Evolutionary conservation across 2,329 filamentous ascomycete genomes (phyloP), one percentile per base, ranked within the genome.

Genomic region (Xylariaceae sp.): DNA sequence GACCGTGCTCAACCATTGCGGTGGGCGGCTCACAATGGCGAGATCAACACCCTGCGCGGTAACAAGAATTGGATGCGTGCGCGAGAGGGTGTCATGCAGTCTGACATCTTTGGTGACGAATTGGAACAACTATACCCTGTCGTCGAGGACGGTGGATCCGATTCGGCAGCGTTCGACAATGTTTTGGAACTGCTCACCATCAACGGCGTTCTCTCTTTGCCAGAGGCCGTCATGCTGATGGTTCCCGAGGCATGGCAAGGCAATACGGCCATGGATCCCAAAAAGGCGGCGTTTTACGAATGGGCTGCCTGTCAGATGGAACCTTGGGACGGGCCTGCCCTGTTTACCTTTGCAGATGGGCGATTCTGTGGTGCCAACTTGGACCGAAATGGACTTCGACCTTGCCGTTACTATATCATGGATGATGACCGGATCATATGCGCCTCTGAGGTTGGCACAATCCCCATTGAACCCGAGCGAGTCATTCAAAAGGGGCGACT

Each of bases 51-150:
- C 2, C 73, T 97, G 48, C 86, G 91, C 63, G 91, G 91, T 47
- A 97, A 97, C 74, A 97, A 97, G 78, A 97, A 97, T 71, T 97
- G 91, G 91, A 97, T 97, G 91, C 85, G 90, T 55, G 91, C 91
- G 48, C 84, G 91, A 61, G 91, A 97, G 71, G 91, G 91, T 66
- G 83, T 95, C 51, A 87, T 97, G 78, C 87, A 89, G 63, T 97
- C 91, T 2, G 83, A 90, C 52, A 75, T 95, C 41, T 97, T 97
- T 63, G 89, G 88, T 49, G 89, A 95, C 19, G 90, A 96, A 59
- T 81, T 97, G 13, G 89, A 96, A 66, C 71, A 76, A 56, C 79
- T 97, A 43, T 96, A 95, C 64, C 91, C 91, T 18, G 89, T 97
- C 55, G 89, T 97, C 40, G 91, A 97, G 68, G 90, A 96, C 60